Evolutionary conservation across 495 filamentous ascomycete species (phyloP), one percentile per base, ranked within the genome.

Genomic region (Glonium stellatum): DNA sequence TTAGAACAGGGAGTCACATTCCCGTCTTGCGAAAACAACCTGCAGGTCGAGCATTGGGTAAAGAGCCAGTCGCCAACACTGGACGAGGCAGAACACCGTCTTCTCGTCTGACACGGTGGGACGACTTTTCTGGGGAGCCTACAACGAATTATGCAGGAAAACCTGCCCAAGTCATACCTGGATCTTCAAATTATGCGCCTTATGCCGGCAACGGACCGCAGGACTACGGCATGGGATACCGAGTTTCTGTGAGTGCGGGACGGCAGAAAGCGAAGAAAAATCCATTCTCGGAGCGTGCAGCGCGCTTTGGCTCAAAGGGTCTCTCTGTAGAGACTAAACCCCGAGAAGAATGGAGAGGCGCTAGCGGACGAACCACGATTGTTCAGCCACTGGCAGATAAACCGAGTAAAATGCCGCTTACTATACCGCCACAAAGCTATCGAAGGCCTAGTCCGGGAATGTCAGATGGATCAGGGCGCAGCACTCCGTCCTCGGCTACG

Each of bases 261-360:
- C 57, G 48, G 25, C 57, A 57, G 19, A 59, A 46, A 23, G 10
- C 42, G 19, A 63, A 57, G 55, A 62, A 60, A 42, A 19, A 49
- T 11, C 19, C 18, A 10, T 34, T 57, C 18, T 59, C 37, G 4
- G 57, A 67, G 37, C 54, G 55, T 35, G 51, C 54, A 25, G 48
- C 5, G n/a, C 58, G 58, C 1, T 44, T 62, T 23, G 23, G 15
- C 13, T 31, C 50, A 12, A 60, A 66, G 39, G 42, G 58, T 11
- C 22, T 55, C 21, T 53, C 48, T 15, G 70, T 60, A 31, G 69
- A 78, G 37, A 68, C 66, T 15, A 66, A 63, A 58, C 48, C 67
- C 34, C 72, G 72, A 54, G 75, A 78, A 53, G 76, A 76, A 48
- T 82, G 79, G 80, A 79, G 74, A 51, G 76, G 79, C 36, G 72